phyloP scores from a whole-genome alignment of 2,329 filamentous ascomycete species.

The Periglandula ipomoeae region DNA sequence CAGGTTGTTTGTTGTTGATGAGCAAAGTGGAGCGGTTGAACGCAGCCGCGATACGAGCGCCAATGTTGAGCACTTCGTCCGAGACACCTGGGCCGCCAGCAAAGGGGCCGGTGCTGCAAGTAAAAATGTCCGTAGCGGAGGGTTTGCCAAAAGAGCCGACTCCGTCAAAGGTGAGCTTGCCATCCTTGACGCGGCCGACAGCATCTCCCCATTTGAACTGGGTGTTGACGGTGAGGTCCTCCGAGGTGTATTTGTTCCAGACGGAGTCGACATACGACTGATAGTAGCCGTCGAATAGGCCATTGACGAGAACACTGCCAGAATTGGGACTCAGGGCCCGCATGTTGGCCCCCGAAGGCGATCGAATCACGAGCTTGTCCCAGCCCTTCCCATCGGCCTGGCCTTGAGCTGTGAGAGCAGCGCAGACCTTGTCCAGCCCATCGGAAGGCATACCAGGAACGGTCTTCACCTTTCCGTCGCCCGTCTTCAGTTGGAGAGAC shows the following conservation, averaged over 20 bases:
- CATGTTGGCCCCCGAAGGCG: slow-evolving; percentile 27
- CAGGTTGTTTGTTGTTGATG: slow-evolving; percentile 39
- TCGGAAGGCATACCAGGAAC: slow-evolving; percentile 40
- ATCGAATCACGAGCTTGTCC: slow-evolving; percentile 40
- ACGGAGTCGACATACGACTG: slow-evolving; percentile 39
- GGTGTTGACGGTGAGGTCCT: slow-evolving; percentile 42
- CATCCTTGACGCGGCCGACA: slow-evolving; percentile 30
- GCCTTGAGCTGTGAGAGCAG: slow-evolving; percentile 35
- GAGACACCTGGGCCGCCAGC: slow-evolving; percentile 30
- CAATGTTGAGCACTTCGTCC: slow-evolving; percentile 49
- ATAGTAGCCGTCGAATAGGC: slow-evolving; percentile 42
- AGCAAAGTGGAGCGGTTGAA: slow-evolving; percentile 67
- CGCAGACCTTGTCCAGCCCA: slow-evolving; percentile 37
- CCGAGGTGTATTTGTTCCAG: slow-evolving; percentile 38
- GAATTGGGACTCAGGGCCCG: slow-evolving; percentile 46
- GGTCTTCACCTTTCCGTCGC: slow-evolving; percentile 31
- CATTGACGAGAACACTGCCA: slow-evolving; percentile 32
- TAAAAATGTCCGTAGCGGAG: slow-evolving; percentile 39
- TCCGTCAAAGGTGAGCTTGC: slow-evolving; percentile 30
- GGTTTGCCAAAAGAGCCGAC: slow-evolving; percentile 40
- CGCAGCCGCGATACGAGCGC: slow-evolving; percentile 65
- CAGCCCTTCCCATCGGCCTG: slow-evolving; percentile 38
- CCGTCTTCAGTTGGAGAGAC: slow-evolving; percentile 42
- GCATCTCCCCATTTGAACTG: slow-evolving; percentile 43
- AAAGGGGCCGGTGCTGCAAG: slow-evolving; percentile 49